Conservation (phyloP, 2,329 filamentous ascomycete species). For the Exophiala sideris region DNA sequence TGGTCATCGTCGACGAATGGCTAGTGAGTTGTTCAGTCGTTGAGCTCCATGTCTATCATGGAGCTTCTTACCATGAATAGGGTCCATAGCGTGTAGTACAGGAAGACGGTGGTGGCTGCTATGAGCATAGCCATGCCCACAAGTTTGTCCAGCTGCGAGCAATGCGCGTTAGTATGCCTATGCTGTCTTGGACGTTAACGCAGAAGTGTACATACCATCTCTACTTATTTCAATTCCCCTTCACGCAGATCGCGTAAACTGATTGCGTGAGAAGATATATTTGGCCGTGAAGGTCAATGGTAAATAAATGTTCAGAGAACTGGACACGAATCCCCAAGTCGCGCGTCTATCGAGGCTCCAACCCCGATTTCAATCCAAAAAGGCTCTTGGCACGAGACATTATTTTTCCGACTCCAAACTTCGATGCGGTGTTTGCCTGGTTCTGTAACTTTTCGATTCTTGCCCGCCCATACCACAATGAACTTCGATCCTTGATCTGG, state of each 20-base stretch:
- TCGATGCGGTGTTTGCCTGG: not conserved
- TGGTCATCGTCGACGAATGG: slow-evolving; percentile 96
- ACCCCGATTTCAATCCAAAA: no score
- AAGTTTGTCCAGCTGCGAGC: slow-evolving; percentile 78
- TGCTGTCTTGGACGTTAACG: not conserved
- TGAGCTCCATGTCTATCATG: not conserved
- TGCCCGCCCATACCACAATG: not conserved
- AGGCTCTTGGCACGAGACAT: slow-evolving; percentile 3
- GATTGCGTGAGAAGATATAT: no score
- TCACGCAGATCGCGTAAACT: no score
- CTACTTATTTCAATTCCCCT: not conserved
- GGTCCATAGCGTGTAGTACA: slow-evolving; percentile 98
- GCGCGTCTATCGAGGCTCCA: not conserved
- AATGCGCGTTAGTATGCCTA: slow-evolving; percentile 3
- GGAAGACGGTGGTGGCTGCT: slow-evolving; percentile 68
- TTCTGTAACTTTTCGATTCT: not conserved
- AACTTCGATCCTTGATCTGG: not conserved
- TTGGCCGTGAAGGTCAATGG: not conserved
- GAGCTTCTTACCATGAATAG: slow-evolving; percentile 75
- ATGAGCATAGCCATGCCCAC: slow-evolving; percentile 73
- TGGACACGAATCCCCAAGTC: slow-evolving; percentile 21
- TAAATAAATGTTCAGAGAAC: slow-evolving; percentile 5
- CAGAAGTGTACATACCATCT: slow-evolving; percentile 11
- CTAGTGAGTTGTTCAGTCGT: slow-evolving; percentile 45
- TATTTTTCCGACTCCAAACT: slow-evolving; percentile 4